phyloP scores from a whole-genome alignment of 164 flowering plant genomes.

The Vitis riparia region DNA sequence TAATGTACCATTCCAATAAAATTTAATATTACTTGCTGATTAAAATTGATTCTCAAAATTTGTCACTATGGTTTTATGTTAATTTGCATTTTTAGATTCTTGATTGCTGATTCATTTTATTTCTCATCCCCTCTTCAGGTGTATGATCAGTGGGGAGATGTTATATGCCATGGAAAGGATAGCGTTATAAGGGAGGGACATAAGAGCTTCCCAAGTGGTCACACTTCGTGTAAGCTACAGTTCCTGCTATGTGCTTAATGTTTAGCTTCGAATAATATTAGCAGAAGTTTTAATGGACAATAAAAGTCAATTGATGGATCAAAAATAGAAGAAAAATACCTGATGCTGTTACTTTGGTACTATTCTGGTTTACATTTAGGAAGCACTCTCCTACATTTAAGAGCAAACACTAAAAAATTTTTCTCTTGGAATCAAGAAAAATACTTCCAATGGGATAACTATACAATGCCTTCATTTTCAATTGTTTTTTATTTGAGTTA shows the following conservation, averaged over 20 bases:
- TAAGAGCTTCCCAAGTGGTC: slow-evolving; percentile 92
- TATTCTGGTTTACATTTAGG: neutral
- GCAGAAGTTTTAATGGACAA: neutral
- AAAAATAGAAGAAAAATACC: neutral
- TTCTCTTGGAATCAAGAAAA: neutral
- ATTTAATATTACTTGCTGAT: no score
- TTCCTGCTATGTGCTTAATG: neutral
- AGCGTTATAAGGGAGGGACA: slow-evolving; percentile 78
- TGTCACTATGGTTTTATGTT: neutral
- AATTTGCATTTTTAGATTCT: neutral
- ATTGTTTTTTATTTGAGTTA: no score
- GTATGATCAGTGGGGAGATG: slow-evolving; percentile 60
- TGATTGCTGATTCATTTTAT: neutral
- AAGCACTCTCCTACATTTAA: neutral
- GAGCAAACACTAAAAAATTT: neutral
- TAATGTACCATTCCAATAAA: no score
- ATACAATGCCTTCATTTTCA: neutral
- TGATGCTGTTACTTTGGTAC: neutral
- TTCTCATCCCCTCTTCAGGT: slow-evolving; percentile 26
- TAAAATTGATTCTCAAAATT: neutral
- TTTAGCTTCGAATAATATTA: neutral
- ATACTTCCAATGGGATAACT: neutral
- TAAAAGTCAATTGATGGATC: neutral
- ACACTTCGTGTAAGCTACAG: slow-evolving; percentile 65
- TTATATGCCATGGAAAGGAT: slow-evolving; percentile 64